Evolutionary conservation across 495 filamentous ascomycete species (phyloP).

Genomic region (Halenospora varia): DNA sequence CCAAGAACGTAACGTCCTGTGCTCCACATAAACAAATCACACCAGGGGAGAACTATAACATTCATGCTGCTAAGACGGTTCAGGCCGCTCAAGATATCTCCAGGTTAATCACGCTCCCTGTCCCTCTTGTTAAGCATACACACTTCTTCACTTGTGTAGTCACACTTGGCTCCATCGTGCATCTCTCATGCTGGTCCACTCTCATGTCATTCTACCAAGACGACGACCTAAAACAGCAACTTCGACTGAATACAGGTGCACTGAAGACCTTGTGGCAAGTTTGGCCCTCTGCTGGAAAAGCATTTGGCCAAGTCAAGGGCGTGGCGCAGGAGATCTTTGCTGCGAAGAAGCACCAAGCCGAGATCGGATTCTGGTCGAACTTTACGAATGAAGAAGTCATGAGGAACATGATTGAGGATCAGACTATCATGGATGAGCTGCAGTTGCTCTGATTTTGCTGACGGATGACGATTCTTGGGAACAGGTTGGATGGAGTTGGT

Average conservation of each 20-base stretch:
- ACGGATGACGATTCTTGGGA: neutral
- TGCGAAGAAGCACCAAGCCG: slow-evolving; percentile 47
- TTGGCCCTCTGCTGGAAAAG: slow-evolving; percentile 73
- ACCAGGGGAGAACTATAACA: slow-evolving; percentile 53
- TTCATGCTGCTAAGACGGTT: slow-evolving; percentile 77
- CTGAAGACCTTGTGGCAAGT: slow-evolving; percentile 68
- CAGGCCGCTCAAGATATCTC: slow-evolving; percentile 73
- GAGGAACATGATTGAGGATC: slow-evolving; percentile 47
- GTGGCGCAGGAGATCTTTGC: slow-evolving; percentile 64
- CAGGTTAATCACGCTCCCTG: slow-evolving; percentile 71
- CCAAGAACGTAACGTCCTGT: slow-evolving; percentile 52
- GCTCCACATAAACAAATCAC: slow-evolving; percentile 51
- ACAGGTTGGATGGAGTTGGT: neutral
- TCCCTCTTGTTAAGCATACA: slow-evolving; percentile 69
- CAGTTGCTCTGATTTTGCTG: slow-evolving; percentile 12
- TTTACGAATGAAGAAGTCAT: slow-evolving; percentile 52
- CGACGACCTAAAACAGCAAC: slow-evolving; percentile 72
- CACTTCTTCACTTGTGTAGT: slow-evolving; percentile 88
- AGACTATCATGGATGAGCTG: slow-evolving; percentile 51
- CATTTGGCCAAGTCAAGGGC: slow-evolving; percentile 68
- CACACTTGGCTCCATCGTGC: slow-evolving; percentile 62
- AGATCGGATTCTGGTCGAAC: slow-evolving; percentile 47
- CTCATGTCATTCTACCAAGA: slow-evolving; percentile 46
- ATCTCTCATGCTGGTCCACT: slow-evolving; percentile 58
- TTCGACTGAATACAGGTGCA: slow-evolving; percentile 77